phyloP scores from a whole-genome alignment of 768 basidiomycete species.

The Mycena albidolilacea region DNA sequence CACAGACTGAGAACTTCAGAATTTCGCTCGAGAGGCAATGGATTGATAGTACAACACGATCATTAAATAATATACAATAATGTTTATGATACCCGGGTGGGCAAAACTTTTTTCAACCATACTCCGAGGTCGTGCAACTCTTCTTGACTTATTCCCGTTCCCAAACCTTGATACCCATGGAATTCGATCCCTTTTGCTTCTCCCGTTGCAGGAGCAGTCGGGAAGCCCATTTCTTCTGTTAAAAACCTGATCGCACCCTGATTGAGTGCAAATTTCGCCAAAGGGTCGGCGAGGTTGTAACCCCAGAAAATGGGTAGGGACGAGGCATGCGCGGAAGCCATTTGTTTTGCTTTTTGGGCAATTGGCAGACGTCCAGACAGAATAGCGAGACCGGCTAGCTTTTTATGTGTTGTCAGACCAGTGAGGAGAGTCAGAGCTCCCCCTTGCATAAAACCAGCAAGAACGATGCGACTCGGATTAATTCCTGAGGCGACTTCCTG shows the following conservation, averaged over 20 bases:
- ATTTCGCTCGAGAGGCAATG: too few relatives aligned
- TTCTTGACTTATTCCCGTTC: constrained; percentile 21
- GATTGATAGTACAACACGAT: too few relatives aligned
- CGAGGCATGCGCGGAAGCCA: constrained; percentile 31
- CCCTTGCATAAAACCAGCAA: constrained; percentile 67
- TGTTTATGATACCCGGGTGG: not conserved
- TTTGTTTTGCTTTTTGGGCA: constrained; percentile 51
- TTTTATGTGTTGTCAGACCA: constrained; percentile 52
- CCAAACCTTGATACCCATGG: constrained; percentile 17
- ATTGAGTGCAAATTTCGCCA: constrained; percentile 12
- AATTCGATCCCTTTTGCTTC: constrained; percentile 19
- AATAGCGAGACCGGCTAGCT: constrained; percentile 56
- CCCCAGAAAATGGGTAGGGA: constrained; percentile 43
- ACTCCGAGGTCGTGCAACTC: constrained; percentile 32
- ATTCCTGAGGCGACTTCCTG: constrained; percentile 59
- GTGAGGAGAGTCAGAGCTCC: constrained; percentile 59
- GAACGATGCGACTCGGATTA: constrained; percentile 56
- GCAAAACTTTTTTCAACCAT: constrained; percentile 40
- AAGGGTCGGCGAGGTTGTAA: constrained; percentile 18
- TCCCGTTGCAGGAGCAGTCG: constrained; percentile 11
- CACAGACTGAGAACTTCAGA: too few relatives aligned
- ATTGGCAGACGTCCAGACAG: constrained; percentile 62
- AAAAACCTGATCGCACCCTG: constrained; percentile 12
- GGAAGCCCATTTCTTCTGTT: constrained; percentile 20
- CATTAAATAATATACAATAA: too few relatives aligned